phyloP scores from a whole-genome alignment of 2,329 filamentous ascomycete genomes.

The Dryadomyces quercus-mongolicae region DNA sequence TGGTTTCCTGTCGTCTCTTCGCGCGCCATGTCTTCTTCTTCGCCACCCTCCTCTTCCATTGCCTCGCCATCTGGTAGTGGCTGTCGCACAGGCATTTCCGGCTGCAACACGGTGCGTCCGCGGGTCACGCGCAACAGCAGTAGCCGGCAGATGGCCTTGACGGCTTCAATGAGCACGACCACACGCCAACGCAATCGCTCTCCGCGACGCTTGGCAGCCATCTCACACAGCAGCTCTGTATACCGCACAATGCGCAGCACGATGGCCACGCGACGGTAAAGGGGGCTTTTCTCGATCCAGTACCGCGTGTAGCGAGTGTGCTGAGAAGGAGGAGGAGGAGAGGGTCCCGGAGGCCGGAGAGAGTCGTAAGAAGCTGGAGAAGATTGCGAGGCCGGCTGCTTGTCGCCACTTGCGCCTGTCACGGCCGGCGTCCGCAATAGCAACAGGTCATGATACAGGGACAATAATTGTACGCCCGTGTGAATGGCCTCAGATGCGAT shows the following conservation, averaged over 20 bases:
- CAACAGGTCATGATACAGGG: constrained; percentile 83
- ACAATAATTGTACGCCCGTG: constrained; percentile 78
- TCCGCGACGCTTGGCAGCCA: constrained; percentile 79
- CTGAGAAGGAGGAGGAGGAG: constrained; percentile 14
- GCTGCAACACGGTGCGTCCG: constrained; percentile 68
- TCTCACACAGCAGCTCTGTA: constrained; percentile 93
- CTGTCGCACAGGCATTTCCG: constrained; percentile 77
- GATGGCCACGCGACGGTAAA: constrained; percentile 73
- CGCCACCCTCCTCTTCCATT: constrained; percentile 36
- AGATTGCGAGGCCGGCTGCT: background rate
- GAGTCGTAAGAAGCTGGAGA: constrained; percentile 32
- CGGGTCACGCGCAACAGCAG: constrained; percentile 73
- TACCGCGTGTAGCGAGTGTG: constrained; percentile 57
- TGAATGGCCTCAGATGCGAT: constrained; percentile 89
- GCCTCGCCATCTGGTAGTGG: constrained; percentile 51
- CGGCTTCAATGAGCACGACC: constrained; percentile 68
- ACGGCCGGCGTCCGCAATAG: constrained; percentile 39
- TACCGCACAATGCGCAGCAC: constrained; percentile 85
- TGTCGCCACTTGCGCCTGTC: background rate
- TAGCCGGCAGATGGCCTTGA: constrained; percentile 77
- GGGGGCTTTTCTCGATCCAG: constrained; percentile 49
- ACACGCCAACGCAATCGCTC: constrained; percentile 77
- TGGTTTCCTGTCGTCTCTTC: constrained; percentile 35
- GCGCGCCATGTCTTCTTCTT: constrained; percentile 37
- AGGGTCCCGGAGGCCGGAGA: background rate